phyloP scores from a whole-genome alignment of 2,329 filamentous ascomycete genomes.

The Aureobasidium subglaciale region DNA sequence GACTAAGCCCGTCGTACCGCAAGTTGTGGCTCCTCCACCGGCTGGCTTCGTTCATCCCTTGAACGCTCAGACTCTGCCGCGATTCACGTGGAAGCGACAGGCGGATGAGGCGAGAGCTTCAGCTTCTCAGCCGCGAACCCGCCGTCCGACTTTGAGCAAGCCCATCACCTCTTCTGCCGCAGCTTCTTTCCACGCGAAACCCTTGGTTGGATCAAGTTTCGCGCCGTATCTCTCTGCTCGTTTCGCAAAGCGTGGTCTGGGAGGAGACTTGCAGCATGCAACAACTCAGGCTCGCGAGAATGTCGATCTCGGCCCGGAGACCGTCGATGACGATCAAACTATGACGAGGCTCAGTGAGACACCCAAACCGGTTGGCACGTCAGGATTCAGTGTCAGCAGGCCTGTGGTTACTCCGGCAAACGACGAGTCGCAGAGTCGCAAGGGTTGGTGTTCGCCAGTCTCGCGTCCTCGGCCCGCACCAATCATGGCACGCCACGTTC shows the following conservation, averaged over 20 bases:
- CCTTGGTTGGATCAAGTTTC: constrained; percentile 12
- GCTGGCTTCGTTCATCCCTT: constrained; percentile 15
- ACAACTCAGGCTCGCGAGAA: constrained; percentile 26
- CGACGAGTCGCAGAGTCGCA: constrained; percentile 24
- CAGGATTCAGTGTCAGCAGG: neutral
- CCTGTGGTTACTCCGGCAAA: constrained; percentile 16
- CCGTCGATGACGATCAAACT: constrained; percentile 15
- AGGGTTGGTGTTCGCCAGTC: constrained; percentile 23
- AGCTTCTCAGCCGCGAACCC: neutral
- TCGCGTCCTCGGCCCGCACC: constrained; percentile 27
- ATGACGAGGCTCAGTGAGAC: neutral
- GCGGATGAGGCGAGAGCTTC: constrained; percentile 11
- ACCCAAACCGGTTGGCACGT: neutral
- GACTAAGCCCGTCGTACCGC: neutral
- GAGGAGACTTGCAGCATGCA: constrained; percentile 30
- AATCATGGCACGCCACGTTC: constrained; percentile 19
- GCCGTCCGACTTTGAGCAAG: neutral
- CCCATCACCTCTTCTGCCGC: neutral
- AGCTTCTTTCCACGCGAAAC: neutral
- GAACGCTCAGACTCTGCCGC: constrained; percentile 16
- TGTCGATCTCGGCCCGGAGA: constrained; percentile 27
- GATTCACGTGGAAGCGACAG: constrained; percentile 18
- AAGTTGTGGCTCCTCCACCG: neutral
- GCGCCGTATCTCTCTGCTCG: constrained; percentile 36
- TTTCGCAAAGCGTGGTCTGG: constrained; percentile 36